A percentile compares a stretch with the other conserved stretches of the same genome.
phyloP scores from a whole-genome alignment of 495 filamentous ascomycete genomes.

The Aspergillus campestris region DNA sequence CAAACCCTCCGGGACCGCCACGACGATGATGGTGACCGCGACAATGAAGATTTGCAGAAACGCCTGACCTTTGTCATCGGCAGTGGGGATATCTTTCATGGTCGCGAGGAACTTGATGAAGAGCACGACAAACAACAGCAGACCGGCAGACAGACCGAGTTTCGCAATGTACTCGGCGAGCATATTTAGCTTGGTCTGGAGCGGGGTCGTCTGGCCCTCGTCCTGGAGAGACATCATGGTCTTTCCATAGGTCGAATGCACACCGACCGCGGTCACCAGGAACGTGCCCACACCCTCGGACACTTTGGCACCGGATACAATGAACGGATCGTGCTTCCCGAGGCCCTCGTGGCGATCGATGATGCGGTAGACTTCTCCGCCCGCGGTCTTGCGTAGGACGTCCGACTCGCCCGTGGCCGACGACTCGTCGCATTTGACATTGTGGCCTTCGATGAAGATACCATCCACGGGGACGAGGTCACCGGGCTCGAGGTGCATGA shows the following conservation, averaged over 20 bases:
- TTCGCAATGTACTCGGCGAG: constrained; percentile 93
- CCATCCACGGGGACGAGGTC: constrained; percentile 80
- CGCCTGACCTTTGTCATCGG: constrained; percentile 71
- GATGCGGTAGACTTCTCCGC: constrained; percentile 69
- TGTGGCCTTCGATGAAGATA: constrained; percentile 63
- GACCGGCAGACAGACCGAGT: constrained; percentile 72
- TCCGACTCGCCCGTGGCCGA: constrained; percentile 83
- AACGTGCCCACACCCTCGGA: constrained; percentile 86
- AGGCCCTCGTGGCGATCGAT: constrained; percentile 68
- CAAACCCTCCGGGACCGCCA: constrained; percentile 89
- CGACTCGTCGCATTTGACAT: constrained; percentile 74
- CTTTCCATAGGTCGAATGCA: constrained; percentile 84
- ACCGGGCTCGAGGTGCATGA: constrained; percentile 78
- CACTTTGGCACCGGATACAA: constrained; percentile 85
- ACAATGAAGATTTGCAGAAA: constrained; percentile 94
- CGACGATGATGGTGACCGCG: constrained; percentile 89
- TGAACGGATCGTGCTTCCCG: constrained; percentile 89
- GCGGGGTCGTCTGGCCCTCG: constrained; percentile 84
- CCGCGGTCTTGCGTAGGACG: constrained; percentile 60
- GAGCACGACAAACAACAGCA: constrained; percentile 81
- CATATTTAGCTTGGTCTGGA: constrained; percentile 86
- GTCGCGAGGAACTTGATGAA: constrained; percentile 81
- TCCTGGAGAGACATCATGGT: constrained; percentile 91
- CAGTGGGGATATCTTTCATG: constrained; percentile 45
- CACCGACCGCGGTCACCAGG: constrained; percentile 76